Evolutionary conservation across 2,329 filamentous ascomycete genomes (phyloP).

Genomic region (Chaetomium sp.): DNA sequence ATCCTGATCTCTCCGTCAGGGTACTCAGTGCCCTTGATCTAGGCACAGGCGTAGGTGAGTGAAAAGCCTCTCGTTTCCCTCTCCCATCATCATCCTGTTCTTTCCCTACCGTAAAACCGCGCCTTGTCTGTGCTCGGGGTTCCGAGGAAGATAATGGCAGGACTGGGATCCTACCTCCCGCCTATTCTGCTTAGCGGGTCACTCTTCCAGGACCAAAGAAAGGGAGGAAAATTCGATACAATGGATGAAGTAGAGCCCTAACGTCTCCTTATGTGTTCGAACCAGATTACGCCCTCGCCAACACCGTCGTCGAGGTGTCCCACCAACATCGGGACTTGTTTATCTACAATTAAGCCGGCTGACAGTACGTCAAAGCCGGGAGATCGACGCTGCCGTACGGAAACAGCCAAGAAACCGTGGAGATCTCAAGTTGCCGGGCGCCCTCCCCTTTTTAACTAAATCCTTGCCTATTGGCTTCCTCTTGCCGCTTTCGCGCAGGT

Average conservation of each 20-base stretch:
- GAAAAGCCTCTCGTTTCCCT: not conserved
- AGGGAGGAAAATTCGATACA: not conserved
- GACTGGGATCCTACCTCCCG: no score
- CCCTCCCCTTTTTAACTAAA: not conserved
- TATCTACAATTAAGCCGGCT: slow-evolving; percentile 45
- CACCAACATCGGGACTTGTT: slow-evolving; percentile 79
- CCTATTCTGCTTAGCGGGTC: no score
- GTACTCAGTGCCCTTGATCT: slow-evolving; percentile 65
- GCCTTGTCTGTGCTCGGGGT: no score
- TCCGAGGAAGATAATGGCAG: no score
- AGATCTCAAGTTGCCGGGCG: not conserved
- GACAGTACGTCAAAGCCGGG: not conserved
- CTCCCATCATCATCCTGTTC: not conserved
- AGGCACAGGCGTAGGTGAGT: slow-evolving; percentile 62
- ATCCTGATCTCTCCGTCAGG: slow-evolving; percentile 64
- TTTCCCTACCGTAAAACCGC: no score
- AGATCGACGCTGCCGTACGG: not conserved
- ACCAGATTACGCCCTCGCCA: slow-evolving; percentile 67
- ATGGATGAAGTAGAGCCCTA: not conserved
- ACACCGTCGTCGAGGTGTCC: slow-evolving; percentile 77
- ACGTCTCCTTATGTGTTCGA: not conserved
- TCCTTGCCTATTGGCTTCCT: no score
- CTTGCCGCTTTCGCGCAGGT: no score
- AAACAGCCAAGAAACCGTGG: not conserved
- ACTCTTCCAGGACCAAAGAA: not conserved